Percentiles rank a stretch among this genome's conserved stretches.
These are phyloP conservation scores for Microsporum canis DNA, from an alignment of 2,329 filamentous ascomycete genomes.

Conservation along the genomic window DNA sequence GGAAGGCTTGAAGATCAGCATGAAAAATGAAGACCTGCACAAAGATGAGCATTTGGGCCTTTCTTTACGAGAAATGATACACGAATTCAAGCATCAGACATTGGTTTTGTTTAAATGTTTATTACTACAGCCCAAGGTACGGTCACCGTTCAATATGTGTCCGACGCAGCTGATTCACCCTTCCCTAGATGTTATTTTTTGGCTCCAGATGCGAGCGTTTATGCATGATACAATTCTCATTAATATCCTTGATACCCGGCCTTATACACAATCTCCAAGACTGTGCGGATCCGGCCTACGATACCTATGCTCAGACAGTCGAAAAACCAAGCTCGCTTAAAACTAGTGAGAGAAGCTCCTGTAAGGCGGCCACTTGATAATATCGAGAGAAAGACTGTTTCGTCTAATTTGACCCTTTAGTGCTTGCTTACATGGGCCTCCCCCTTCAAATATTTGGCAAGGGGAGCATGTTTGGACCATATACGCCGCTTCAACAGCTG, in stretches of 20 bases:
- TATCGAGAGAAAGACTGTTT: background rate
- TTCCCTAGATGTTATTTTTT: slow-evolving; percentile 83
- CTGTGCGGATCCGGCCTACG: slow-evolving; percentile 85
- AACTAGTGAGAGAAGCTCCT: slow-evolving; percentile 80
- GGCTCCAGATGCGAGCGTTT: slow-evolving; percentile 89
- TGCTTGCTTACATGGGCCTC: slow-evolving; percentile 87
- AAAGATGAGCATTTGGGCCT: slow-evolving; percentile 70
- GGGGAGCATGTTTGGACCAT: slow-evolving; percentile 91
- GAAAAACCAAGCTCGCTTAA: slow-evolving; percentile 71
- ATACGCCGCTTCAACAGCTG: slow-evolving; percentile 90
- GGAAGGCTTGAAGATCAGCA: slow-evolving; percentile 59
- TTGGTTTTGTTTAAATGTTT: slow-evolving; percentile 88
- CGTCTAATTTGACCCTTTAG: slow-evolving; percentile 23
- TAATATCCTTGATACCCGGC: slow-evolving; percentile 89
- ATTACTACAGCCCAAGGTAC: slow-evolving; percentile 84
- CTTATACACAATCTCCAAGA: slow-evolving; percentile 86
- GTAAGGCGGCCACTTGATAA: slow-evolving; percentile 27
- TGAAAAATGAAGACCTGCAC: slow-evolving; percentile 56
- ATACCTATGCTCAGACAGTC: slow-evolving; percentile 65
- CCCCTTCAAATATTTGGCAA: slow-evolving; percentile 60
- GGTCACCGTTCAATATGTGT: background rate
- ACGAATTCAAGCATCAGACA: slow-evolving; percentile 91
- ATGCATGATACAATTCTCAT: slow-evolving; percentile 97
- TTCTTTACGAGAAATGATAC: slow-evolving; percentile 78
- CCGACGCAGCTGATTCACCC: background rate